Conservation (phyloP, 352 stramenopile species). For the Thraustochytrium sp. region DNA sequence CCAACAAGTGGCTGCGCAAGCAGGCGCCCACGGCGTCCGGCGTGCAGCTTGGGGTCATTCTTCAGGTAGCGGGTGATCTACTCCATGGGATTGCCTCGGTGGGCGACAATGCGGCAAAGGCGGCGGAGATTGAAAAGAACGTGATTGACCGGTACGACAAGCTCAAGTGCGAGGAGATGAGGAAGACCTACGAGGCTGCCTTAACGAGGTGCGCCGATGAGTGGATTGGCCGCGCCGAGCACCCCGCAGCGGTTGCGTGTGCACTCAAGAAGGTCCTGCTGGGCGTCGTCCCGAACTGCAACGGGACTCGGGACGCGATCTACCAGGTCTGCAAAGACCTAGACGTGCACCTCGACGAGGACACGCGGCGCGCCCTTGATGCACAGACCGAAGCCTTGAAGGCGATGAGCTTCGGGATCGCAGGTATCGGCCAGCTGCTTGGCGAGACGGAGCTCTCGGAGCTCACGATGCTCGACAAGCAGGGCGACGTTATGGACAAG, state of each 20-base stretch:
- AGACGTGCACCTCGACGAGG: neutral
- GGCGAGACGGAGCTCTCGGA: neutral
- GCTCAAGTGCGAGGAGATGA: neutral
- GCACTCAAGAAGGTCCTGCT: neutral
- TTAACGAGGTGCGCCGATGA: neutral
- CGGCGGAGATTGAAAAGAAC: neutral
- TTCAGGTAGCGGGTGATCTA: neutral
- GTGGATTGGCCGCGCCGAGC: neutral
- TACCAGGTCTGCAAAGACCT: neutral
- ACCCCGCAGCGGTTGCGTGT: neutral
- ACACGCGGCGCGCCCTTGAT: neutral
- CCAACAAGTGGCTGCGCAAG: neutral
- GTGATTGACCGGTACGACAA: neutral
- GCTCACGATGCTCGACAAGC: neutral
- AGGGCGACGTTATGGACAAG: neutral
- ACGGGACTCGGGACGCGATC: neutral
- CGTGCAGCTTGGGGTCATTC: neutral
- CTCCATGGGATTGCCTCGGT: no score
- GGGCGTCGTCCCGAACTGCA: neutral
- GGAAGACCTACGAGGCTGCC: neutral
- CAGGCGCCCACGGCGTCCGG: neutral
- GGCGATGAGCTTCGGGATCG: neutral
- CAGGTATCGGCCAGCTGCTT: no score
- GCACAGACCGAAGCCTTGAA: neutral
- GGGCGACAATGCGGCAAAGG: neutral